phyloP scores from a whole-genome alignment of 805 yeast genomes.

The Pichia phayaonensis region DNA sequence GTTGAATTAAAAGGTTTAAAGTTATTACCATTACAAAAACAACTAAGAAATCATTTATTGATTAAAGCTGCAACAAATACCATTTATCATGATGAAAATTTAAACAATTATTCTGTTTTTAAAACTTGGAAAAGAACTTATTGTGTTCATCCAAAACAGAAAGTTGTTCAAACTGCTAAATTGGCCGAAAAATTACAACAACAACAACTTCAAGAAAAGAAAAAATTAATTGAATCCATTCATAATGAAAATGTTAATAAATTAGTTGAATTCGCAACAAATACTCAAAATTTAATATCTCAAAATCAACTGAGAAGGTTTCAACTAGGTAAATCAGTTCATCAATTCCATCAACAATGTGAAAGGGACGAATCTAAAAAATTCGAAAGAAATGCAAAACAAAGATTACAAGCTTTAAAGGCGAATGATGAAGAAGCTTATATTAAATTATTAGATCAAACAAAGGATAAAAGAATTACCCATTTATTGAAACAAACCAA shows the following conservation, averaged over 20 bases:
- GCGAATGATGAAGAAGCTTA: slow-evolving; percentile 87
- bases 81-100: slow-evolving; percentile 43
- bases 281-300: slow-evolving; percentile 24
- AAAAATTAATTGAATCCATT: slow-evolving; percentile 40
- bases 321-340: slow-evolving; percentile 30
- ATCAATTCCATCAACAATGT: slow-evolving; percentile 43
- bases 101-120: slow-evolving; percentile 47
- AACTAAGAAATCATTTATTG: slow-evolving; percentile 54
- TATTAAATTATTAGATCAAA: slow-evolving; percentile 73
- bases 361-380: slow-evolving; percentile 73
- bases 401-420: slow-evolving; percentile 78
- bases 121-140: slow-evolving; percentile 63
- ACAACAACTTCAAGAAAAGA: slow-evolving; percentile 56
- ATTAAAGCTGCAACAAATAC: slow-evolving; percentile 30
- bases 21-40: slow-evolving; percentile 62
- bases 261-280: slow-evolving; percentile 29
- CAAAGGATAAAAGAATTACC: slow-evolving; percentile 81
- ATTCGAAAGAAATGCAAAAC: slow-evolving; percentile 75
- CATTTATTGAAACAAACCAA: slow-evolving; percentile 78
- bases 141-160: slow-evolving; percentile 59
- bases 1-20: slow-evolving; percentile 65
- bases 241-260: slow-evolving; percentile 42
- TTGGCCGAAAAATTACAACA: slow-evolving; percentile 71
- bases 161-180: slow-evolving; percentile 66
- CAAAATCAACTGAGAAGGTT: slow-evolving; percentile 25